Conservation (phyloP, 2,329 filamentous ascomycete species). For the Shiraia sp. region DNA sequence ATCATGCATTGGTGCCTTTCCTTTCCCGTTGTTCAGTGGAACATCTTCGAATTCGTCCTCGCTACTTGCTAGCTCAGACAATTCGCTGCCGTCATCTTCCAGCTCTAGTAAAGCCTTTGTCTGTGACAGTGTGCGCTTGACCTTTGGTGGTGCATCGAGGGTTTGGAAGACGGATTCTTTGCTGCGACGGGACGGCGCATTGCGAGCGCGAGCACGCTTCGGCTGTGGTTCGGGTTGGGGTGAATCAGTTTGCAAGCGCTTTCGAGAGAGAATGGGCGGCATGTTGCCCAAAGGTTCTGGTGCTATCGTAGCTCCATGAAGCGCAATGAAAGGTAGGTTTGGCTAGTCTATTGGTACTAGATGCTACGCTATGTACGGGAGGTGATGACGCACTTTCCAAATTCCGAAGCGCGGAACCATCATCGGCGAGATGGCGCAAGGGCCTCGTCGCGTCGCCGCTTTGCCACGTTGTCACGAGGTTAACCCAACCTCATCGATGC, state of each 20-base stretch:
- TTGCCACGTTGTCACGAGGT: too few relatives aligned
- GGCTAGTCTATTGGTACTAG: too few relatives aligned
- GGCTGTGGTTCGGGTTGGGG: slow-evolving; percentile 44
- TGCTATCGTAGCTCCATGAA: slow-evolving; percentile 4
- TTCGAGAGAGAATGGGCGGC: slow-evolving; percentile 71
- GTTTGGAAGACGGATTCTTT: slow-evolving; percentile 52
- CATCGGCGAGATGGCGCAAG: too few relatives aligned
- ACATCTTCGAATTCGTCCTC: slow-evolving; percentile 56
- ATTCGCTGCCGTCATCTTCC: slow-evolving; percentile 47
- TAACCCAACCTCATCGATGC: too few relatives aligned
- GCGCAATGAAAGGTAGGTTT: background rate
- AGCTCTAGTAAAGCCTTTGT: slow-evolving; percentile 45
- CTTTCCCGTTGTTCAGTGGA: slow-evolving; percentile 27
- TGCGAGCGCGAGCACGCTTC: slow-evolving; percentile 27
- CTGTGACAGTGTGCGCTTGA: slow-evolving; percentile 33
- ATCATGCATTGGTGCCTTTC: slow-evolving; percentile 43
- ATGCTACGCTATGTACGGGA: too few relatives aligned
- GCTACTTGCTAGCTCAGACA: slow-evolving; percentile 49
- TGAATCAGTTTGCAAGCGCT: slow-evolving; percentile 60
- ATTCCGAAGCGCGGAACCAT: background rate
- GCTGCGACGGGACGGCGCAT: slow-evolving; percentile 19
- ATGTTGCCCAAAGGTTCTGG: slow-evolving; percentile 47
- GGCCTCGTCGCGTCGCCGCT: too few relatives aligned
- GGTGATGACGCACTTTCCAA: slow-evolving; percentile 3
- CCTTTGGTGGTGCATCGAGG: slow-evolving; percentile 46